phyloP scores from a whole-genome alignment of 257 asterid genomes.

The Ehretia macrophylla region DNA sequence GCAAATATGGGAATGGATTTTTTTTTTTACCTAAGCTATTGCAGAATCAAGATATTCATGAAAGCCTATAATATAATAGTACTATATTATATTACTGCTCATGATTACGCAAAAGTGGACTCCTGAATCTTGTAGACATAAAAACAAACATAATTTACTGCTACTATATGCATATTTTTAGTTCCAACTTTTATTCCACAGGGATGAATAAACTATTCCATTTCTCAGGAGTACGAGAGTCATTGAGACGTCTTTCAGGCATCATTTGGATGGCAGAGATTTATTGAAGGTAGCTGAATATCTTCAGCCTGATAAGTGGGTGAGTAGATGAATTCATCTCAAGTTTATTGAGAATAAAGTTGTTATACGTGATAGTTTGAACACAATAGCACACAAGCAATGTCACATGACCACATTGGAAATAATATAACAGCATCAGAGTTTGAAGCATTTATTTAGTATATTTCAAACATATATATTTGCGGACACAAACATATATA shows the following conservation, averaged over 20 bases:
- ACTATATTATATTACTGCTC: too few relatives aligned
- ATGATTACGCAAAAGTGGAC: too few relatives aligned
- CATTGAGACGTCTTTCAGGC: slow-evolving; percentile 78
- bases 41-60: too few relatives aligned
- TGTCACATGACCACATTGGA: too few relatives aligned
- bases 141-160: too few relatives aligned
- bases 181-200: slow-evolving; percentile 20
- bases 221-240: slow-evolving; percentile 83
- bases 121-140: too few relatives aligned
- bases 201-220: slow-evolving; percentile 77
- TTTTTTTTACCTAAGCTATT: too few relatives aligned
- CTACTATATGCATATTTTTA: background rate
- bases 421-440: too few relatives aligned
- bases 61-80: too few relatives aligned
- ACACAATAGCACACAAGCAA: background rate
- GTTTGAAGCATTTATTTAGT: too few relatives aligned
- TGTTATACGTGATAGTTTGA: background rate
- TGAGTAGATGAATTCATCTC: slow-evolving; percentile 30
- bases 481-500: background rate
- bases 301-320: slow-evolving; percentile 95
- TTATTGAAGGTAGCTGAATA: slow-evolving; percentile 87
- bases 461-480: too few relatives aligned
- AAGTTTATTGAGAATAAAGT: background rate
- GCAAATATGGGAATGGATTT: too few relatives aligned
- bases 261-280: slow-evolving; percentile 94